Evolutionary conservation across 345 rosid genomes (phyloP), one percentile per base, ranked within the genome.

Genomic region (Barbarea vulgaris): DNA sequence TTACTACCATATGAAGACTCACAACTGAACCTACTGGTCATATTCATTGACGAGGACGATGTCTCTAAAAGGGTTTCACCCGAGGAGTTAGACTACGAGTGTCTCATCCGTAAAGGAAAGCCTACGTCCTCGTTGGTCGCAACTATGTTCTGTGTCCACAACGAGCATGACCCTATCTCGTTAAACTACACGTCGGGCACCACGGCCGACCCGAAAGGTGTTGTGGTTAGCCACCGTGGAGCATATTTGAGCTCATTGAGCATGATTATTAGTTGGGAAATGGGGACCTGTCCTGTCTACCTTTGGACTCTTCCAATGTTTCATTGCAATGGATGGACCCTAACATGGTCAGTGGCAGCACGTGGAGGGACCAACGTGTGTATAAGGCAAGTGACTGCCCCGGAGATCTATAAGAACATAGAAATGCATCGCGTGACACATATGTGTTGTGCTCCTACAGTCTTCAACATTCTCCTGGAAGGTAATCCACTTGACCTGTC

Each of bases 231-330:
- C 72, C 97, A 91, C 67, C 81, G 97, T 34, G 98, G 97, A 47
- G 96, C 87, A 0, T 93, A 89, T 75, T 83, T 91, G 4, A 82
- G 83, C 53, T 22, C 98, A 1, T 80, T 93, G 6, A 83, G 90
- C 0, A 65, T 83, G 0, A 68, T 83, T 75, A 70, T 86, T 36
- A 84, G 84, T n/a, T 86, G 83, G 54, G 87, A 75, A 17, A 82
- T 90, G 75, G 75, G 75, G 1, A 27, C 70, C 0, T 64, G 71
- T 74, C 88, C 90, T 1, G 87, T 87, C 10, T 91, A 89, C 69
- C 81, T 93, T 1, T 93, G 97, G 97, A 87, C 92, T 0, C 87
- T 93, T 9, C 98, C 96, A 9, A 89, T 93, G 96, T 93, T 91
- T 80, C 98, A 93, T 69, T 85, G 85, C 81, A 93, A 91, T 22